Base-by-base conservation (phyloP, 2,329 filamentous ascomycete genomes). In the Fusarium fracticaudum region DNA sequence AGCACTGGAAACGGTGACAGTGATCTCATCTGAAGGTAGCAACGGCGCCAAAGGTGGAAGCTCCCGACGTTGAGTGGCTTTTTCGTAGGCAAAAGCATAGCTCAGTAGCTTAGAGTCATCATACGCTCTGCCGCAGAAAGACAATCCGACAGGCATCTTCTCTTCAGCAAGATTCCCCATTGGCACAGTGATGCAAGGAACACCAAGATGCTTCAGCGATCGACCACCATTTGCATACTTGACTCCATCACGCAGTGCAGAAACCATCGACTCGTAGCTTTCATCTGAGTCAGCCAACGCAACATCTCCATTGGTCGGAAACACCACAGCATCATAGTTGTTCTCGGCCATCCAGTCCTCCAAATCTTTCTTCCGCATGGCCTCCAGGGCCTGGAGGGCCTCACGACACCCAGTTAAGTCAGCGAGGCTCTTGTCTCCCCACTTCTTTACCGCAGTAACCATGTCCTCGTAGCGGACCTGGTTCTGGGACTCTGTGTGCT, bases 181-280 rank as follows among this genome's bases (percentile, higher is more conserved):
- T 0, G 87, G 84, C 0, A 89, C 86, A 0, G 83, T 86, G 5
- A 90, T 83, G 0, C 86, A 87, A 0, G 88, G 88, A 1, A 90
- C 83, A 1, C 88, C 88, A 5, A 89, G 80, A 61, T 90, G 88
- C 17, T 87, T 81, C 3, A 90, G 80, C 0, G 85, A 86, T 4
- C 87, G 80, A 59, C 89, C 89, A 2, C 88, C 87, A 62, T 89
- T 88, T 1, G 84, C 85, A 66, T 89, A 90, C 45, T 84, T 85
- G 9, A 89, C 84, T 0, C 88, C 88, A 54, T 89, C 77, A 1
- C 66, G 66, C 67, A 77, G 73, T 7, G 76, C 77, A 40, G 64
- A 45, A 0, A 47, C 22, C 15, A 73, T 76, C 1, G 66, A 67
- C 2, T 59, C 61, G 1, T 75, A 63, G 43, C 80, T 79, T 1